Conservation (phyloP, 768 basidiomycete species). For the Vararia minispora region DNA sequence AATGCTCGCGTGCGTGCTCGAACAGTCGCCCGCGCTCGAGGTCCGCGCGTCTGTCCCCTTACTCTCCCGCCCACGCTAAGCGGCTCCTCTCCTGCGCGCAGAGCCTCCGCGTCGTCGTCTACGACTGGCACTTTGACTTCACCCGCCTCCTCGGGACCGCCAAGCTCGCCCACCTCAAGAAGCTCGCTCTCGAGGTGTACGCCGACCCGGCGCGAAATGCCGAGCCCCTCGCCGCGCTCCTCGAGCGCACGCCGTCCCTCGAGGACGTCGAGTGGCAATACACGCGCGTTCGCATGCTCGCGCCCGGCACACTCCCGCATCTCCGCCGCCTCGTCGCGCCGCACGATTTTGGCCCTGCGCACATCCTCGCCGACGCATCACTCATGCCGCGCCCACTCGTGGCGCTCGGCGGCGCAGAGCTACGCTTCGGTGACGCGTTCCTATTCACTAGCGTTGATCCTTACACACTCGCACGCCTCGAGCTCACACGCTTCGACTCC, state of each 20-base stretch:
- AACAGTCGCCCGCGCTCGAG: slow-evolving; percentile 1
- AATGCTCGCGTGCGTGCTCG: slow-evolving; percentile 1
- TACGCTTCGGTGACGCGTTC: too few relatives aligned
- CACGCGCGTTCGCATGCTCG: background rate
- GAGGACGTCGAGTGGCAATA: background rate
- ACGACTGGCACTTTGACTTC: slow-evolving; percentile 18
- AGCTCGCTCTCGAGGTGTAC: background rate
- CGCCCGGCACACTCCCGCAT: background rate
- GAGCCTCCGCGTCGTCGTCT: slow-evolving; percentile 21
- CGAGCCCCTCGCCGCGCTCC: background rate
- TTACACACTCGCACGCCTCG: slow-evolving; percentile 1
- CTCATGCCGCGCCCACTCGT: background rate
- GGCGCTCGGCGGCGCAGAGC: background rate
- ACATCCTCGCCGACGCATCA: background rate
- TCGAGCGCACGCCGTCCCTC: slow-evolving; percentile 1
- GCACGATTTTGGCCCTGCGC: background rate
- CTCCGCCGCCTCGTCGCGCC: slow-evolving; percentile 13
- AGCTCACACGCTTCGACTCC: background rate
- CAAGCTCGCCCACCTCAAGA: background rate
- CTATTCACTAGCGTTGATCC: too few relatives aligned
- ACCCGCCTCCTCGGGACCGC: too few relatives aligned
- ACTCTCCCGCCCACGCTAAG: too few relatives aligned
- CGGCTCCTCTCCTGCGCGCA: too few relatives aligned
- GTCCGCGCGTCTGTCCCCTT: too few relatives aligned
- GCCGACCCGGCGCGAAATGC: background rate